Conservation (phyloP, 495 filamentous ascomycete species). For the Hypomontagnella submonticulosa region DNA sequence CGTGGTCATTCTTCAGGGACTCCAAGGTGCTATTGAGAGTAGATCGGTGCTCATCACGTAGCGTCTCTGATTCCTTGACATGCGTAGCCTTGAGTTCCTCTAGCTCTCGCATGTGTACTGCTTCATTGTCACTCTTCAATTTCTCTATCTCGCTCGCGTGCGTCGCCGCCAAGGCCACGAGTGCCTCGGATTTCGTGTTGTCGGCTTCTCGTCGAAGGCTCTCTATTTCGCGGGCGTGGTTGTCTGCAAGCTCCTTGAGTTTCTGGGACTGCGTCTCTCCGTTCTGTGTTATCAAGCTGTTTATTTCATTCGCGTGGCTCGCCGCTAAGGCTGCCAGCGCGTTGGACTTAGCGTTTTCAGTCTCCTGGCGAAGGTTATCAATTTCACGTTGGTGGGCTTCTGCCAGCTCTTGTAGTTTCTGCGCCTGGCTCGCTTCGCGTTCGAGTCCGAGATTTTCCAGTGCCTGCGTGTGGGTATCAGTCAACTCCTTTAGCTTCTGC, state of each 20-base stretch:
- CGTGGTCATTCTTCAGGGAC: slow-evolving; percentile 21
- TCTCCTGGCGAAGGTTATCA: slow-evolving; percentile 24
- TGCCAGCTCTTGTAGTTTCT: slow-evolving; percentile 29
- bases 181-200: slow-evolving; percentile 14
- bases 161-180: slow-evolving; percentile 18
- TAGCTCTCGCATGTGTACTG: slow-evolving; percentile 23
- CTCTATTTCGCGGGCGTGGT: slow-evolving; percentile 28
- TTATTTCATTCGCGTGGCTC: slow-evolving; percentile 22
- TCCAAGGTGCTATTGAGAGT: slow-evolving; percentile 21
- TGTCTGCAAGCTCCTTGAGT: slow-evolving; percentile 7
- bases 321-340: slow-evolving; percentile 20
- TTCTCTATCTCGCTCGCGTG: slow-evolving; percentile 32
- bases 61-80: slow-evolving; percentile 16
- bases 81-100: slow-evolving; percentile 32
- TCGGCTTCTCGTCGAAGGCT: slow-evolving; percentile 19
- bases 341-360: slow-evolving; percentile 21
- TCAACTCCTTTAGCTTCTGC: slow-evolving; percentile 33
- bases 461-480: slow-evolving; percentile 16
- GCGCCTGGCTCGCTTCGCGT: slow-evolving; percentile 31
- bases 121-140: slow-evolving; percentile 28
- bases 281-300: slow-evolving; percentile 13
- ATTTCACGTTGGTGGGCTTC: slow-evolving; percentile 28
- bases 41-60: slow-evolving; percentile 22
- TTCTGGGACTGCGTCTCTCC: slow-evolving; percentile 15
- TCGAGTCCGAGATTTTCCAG: slow-evolving; percentile 32